phyloP scores from a whole-genome alignment of 768 basidiomycete species.

The Auriscalpium vulgare region DNA sequence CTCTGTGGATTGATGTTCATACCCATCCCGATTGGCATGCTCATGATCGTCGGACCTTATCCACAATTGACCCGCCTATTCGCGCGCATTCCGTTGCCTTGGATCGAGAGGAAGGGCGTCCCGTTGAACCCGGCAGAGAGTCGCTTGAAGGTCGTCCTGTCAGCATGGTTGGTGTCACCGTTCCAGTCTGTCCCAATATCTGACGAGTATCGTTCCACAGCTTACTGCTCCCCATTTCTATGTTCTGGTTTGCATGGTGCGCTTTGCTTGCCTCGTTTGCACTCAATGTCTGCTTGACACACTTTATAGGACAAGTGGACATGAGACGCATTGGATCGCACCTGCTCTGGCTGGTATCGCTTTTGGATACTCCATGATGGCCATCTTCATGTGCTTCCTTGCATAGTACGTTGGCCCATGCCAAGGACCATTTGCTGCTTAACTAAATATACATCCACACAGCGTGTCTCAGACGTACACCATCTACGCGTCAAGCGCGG shows the following conservation, averaged over 20 bases:
- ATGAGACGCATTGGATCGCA: slow-evolving; percentile 15
- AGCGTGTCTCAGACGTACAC: slow-evolving; percentile 15
- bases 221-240: slow-evolving; percentile 13
- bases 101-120: slow-evolving; percentile 4
- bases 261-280: neutral
- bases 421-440: neutral
- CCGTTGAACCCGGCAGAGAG: slow-evolving; percentile 5
- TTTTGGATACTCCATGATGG: slow-evolving; percentile 15
- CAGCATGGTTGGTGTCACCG: slow-evolving; percentile 11
- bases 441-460: neutral
- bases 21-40: slow-evolving; percentile 15
- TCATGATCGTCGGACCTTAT: slow-evolving; percentile 6
- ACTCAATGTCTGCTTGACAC: neutral
- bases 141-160: slow-evolving; percentile 14
- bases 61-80: slow-evolving; percentile 5
- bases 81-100: slow-evolving; percentile 10
- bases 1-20: slow-evolving; percentile 18
- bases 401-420: slow-evolving; percentile 12
- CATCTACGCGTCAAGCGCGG: slow-evolving; percentile 16
- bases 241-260: slow-evolving; percentile 21
- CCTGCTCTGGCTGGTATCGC: slow-evolving; percentile 17
- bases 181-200: neutral
- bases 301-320: slow-evolving; percentile 15
- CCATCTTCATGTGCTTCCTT: slow-evolving; percentile 17
- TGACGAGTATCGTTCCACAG: neutral